Base-by-base conservation (phyloP, 257 asterid genomes). In the Apocynum venetum region DNA sequence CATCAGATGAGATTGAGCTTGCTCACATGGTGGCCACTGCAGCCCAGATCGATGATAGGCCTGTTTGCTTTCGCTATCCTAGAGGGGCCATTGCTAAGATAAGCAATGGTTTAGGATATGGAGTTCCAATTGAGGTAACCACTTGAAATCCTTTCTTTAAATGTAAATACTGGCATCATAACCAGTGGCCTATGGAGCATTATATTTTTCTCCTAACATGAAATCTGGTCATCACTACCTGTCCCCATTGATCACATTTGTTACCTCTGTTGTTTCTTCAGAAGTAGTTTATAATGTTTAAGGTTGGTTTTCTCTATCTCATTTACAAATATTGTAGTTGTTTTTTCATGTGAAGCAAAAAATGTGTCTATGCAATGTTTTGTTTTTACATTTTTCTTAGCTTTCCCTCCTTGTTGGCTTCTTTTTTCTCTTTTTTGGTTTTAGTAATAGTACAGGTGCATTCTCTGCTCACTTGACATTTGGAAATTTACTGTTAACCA, bases 1-100 rank as follows among this genome's bases (percentile, higher is more conserved):
- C 98, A 17, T 90, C 97, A 1, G 98, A 91, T 80, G 97, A 93
- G 78, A 60, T 80, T 73, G 96, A 93, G 90, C 97, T 93, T 36
- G 86, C 87, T 78, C 90, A 88, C 75, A 91, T 91, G 98, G 96
- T 93, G 70, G 82, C 88, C 52, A 88, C 98, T 35, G 93, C 98
- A 0, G 93, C 73, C 78, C 88, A 73, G 57, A 86, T 91, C 63
- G 68, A 90, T 59, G 96, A 91, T 78, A 68, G 95, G 79, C 97
- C 98, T 3, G 89, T 89, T 83, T 93, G 98, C 84, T 90, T 93
- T 75, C 90, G 97, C 48, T 93, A 90, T 77, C 97, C 98, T 48
- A 89, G 97, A 79, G 96, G 97, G 0, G 93, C 91, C 74, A 77
- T 91, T 83, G 84, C 89, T 43, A 69, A 60, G 57, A 71, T 79